Conservation (phyloP, 2,329 filamentous ascomycete genomes). For the Phaeoacremonium minimum region DNA sequence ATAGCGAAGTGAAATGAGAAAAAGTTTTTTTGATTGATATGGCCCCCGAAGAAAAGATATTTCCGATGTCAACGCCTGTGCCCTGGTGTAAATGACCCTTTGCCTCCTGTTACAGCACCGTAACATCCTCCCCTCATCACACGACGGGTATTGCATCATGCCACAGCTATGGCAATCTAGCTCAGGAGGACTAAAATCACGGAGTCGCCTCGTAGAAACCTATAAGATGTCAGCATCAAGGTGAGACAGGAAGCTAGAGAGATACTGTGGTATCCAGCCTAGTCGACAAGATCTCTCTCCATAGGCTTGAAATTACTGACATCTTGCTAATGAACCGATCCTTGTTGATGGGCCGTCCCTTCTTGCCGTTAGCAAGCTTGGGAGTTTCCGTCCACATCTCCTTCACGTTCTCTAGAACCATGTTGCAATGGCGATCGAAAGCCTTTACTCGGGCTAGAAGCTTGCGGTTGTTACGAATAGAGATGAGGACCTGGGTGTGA, state of each 20-base stretch:
- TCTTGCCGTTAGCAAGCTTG: conserved; percentile 75
- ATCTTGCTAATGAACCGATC: conserved; percentile 98
- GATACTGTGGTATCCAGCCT: neutral
- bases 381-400: conserved; percentile 99
- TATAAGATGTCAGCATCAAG: conserved; percentile 24
- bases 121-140: conserved; percentile 10
- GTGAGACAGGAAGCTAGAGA: neutral
- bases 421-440: conserved; percentile 98
- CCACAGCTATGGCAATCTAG: conserved; percentile 28
- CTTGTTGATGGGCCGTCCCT: conserved; percentile 90
- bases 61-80: conserved; percentile 12
- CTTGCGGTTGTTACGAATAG: conserved; percentile 97
- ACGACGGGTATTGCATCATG: conserved; percentile 10
- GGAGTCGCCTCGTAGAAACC: conserved; percentile 82
- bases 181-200: conserved; percentile 84
- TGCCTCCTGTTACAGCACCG: conserved; percentile 8
- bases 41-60: conserved; percentile 8
- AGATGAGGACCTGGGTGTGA: conserved; percentile 94
- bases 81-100: conserved; percentile 12
- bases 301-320: conserved; percentile 43
- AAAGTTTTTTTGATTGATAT: no score
- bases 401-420: conserved; percentile 96
- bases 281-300: neutral
- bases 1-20: no score
- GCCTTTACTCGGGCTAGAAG: conserved; percentile 95